phyloP scores from a whole-genome alignment of 225 moss, liverwort and hornwort species.

The Asterella californica region DNA sequence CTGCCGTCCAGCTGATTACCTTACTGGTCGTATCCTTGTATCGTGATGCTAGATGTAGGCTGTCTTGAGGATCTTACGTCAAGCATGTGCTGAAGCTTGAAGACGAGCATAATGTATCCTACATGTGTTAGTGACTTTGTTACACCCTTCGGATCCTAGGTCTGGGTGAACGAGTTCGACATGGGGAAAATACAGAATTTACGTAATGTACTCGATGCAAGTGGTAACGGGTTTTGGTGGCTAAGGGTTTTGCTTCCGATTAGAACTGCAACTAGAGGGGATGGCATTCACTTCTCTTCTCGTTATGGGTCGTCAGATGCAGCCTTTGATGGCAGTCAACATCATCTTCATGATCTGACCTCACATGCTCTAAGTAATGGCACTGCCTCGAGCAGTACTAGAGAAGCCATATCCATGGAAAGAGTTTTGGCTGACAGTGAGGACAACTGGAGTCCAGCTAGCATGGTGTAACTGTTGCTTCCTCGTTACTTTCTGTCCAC shows the following conservation, averaged over 20 bases:
- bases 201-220: conserved; percentile 55
- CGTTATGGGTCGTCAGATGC: conserved; percentile 32
- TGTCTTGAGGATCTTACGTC: background rate
- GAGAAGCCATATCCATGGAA: conserved; percentile 31
- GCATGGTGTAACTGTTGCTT: conserved; percentile 34
- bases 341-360: conserved; percentile 13
- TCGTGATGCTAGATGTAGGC: background rate
- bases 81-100: background rate
- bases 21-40: background rate
- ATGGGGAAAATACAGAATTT: conserved; percentile 62
- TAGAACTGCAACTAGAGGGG: conserved; percentile 48
- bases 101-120: background rate
- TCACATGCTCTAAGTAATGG: conserved; percentile 17
- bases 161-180: conserved; percentile 68
- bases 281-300: conserved; percentile 54
- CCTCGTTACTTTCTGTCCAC: background rate
- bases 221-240: conserved; percentile 60
- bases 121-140: background rate
- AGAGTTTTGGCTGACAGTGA: conserved; percentile 34
- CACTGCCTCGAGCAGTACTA: conserved; percentile 35
- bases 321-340: conserved; percentile 14
- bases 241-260: conserved; percentile 56
- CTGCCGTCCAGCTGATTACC: too few species aligned
- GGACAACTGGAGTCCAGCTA: conserved; percentile 26
- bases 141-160: conserved; percentile 29